These are phyloP conservation scores for Zanthoxylum bungeanum DNA, from an alignment of 345 rosid genomes.

Conservation along the genomic window DNA sequence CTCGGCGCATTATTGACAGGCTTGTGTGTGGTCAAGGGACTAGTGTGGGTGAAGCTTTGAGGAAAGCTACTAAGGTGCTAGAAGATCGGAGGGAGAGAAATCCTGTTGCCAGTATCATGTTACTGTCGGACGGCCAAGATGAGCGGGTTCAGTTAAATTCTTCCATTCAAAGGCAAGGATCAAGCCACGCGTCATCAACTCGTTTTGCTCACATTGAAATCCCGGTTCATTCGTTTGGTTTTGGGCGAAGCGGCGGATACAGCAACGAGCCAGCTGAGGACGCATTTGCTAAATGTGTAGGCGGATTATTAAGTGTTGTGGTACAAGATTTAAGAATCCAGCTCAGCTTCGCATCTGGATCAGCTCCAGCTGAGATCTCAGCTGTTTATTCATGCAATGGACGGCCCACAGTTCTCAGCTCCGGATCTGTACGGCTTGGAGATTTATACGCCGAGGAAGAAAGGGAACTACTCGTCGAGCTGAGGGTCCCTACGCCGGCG, in stretches of 20 bases:
- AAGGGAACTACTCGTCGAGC: conserved; percentile 68
- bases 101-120: conserved; percentile 63
- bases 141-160: conserved; percentile 23
- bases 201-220: conserved; percentile 73
- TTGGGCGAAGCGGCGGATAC: conserved; percentile 48
- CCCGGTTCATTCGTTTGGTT: conserved; percentile 55
- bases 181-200: conserved; percentile 45
- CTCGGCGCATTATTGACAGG: conserved; percentile 54
- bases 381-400: conserved; percentile 67
- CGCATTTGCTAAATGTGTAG: conserved; percentile 58
- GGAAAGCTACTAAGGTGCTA: conserved; percentile 76
- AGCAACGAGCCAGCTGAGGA: conserved; percentile 55
- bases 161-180: conserved; percentile 26
- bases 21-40: conserved; percentile 59
- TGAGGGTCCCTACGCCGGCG: conserved; percentile 40
- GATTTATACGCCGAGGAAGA: conserved; percentile 82
- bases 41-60: conserved; percentile 55
- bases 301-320: conserved; percentile 58
- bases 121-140: conserved; percentile 62
- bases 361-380: conserved; percentile 65
- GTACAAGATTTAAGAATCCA: conserved; percentile 77
- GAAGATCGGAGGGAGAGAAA: conserved; percentile 80
- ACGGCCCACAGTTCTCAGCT: conserved; percentile 42
- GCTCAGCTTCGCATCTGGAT: conserved; percentile 49
- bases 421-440: conserved; percentile 62